Base-by-base conservation (phyloP, 495 filamentous ascomycete genomes). In the Acidomyces sp. region DNA sequence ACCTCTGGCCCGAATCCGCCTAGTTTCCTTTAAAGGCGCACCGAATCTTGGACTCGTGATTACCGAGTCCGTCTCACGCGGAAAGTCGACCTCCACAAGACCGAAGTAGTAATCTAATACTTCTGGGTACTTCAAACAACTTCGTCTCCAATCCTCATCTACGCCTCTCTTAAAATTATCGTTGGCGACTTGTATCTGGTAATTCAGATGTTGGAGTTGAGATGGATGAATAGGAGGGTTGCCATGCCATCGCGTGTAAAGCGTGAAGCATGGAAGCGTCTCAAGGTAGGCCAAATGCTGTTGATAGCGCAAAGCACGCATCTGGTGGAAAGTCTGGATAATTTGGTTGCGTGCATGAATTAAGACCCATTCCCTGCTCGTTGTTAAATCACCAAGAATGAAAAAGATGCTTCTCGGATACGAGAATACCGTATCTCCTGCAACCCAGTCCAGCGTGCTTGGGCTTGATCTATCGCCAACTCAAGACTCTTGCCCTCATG, bases 81-180 rank as follows among this genome's bases (percentile, higher is more conserved):
- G 77, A 5, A 78, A 55, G 30, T 63, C 67, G 40, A 80, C 46
- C 45, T 78, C 72, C 12, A 81, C 70, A 19, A 79, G 60, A 41
- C 69, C 66, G 61, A 71, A 82, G 50, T 75, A 83, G 53, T 82
- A 79, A 58, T 83, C 76, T 27, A 84, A 63, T 19, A 83, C 77
- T 51, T 82, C 75, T 3, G 79, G 79, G 46, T 84, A 84, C 37
- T 71, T 64, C 38, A 80, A 72, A 25, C 82, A 77, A 21, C 69
- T 74, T 6, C 67, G 63, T 48, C 71, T 66, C 79, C 79, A 84
- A 61, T 84, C 79, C 25, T 78, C 77, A 52, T 82, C 77, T 55
- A 82, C 76, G 46, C 75, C 79, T 26, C 70, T 63, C 56, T 79
- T 77, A 38, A 81, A 66, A 45, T 67, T 62, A 6, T 64, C 62